phyloP scores from a whole-genome alignment of 208 protist species.

The Crithidia brevicula region DNA sequence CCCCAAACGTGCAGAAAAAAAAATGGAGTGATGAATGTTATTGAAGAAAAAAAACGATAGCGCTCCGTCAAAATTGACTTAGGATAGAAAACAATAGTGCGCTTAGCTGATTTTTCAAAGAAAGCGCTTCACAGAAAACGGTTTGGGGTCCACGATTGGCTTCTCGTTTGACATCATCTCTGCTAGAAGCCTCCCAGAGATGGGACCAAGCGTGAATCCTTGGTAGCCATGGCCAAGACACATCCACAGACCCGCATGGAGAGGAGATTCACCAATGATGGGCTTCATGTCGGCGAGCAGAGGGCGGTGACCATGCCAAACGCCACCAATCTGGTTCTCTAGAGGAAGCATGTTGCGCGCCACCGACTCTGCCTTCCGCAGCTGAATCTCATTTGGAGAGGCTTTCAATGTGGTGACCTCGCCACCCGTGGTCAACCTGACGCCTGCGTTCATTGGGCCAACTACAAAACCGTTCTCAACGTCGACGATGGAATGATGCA shows the following conservation, averaged over 20 bases:
- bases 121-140: conserved; percentile 30
- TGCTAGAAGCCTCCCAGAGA: conserved; percentile 26
- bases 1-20: not conserved
- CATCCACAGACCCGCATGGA: conserved; percentile 27
- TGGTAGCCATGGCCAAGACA: conserved; percentile 31
- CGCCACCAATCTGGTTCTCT: conserved; percentile 21
- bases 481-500: conserved; percentile 21
- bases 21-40: not conserved
- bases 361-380: conserved; percentile 15
- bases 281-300: conserved; percentile 40
- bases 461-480: conserved; percentile 14
- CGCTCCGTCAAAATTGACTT: not conserved
- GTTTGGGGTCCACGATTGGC: conserved; percentile 23
- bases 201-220: conserved; percentile 24
- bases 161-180: conserved; percentile 38
- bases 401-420: conserved; percentile 2
- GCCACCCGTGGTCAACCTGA: conserved; percentile 20
- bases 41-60: not conserved
- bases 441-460: conserved; percentile 9
- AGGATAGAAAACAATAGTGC: not conserved
- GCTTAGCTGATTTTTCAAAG: conserved; percentile 1
- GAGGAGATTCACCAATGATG: conserved; percentile 33
- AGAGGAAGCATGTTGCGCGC: conserved; percentile 23
- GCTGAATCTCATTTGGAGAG: conserved; percentile 24
- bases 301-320: conserved; percentile 35